Conservation (phyloP, 352 stramenopile genomes). For the Globisporangium viniferum region DNA sequence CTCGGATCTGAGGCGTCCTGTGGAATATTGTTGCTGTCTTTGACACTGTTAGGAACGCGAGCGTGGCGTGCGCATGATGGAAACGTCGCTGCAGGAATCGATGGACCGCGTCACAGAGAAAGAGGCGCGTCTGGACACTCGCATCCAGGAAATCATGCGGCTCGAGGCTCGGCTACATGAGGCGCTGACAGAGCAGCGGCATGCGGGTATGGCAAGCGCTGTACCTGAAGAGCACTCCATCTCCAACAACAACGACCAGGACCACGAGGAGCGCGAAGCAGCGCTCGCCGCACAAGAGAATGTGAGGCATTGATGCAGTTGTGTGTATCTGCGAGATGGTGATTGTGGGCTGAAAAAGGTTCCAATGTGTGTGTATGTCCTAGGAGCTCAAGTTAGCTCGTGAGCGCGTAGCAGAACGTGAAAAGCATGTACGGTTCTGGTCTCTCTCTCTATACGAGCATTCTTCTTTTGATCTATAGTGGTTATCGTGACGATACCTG, state of each 20-base stretch:
- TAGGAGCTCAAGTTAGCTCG: not conserved
- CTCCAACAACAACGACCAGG: slow-evolving; percentile 8
- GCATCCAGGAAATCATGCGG: slow-evolving; percentile 37
- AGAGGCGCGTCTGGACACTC: slow-evolving; percentile 28
- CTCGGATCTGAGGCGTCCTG: not conserved
- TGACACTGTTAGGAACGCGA: slow-evolving; percentile 27
- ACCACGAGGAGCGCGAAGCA: slow-evolving; percentile 23
- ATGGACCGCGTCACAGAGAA: slow-evolving; percentile 30
- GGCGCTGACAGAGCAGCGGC: slow-evolving; percentile 22
- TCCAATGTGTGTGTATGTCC: not conserved
- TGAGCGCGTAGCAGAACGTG: slow-evolving; percentile 15
- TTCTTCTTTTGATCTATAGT: too few species aligned
- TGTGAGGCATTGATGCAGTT: slow-evolving; percentile 10
- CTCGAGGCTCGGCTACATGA: slow-evolving; percentile 48
- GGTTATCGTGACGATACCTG: too few species aligned
- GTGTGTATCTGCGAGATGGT: not conserved
- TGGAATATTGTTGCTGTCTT: not conserved
- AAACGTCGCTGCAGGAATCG: slow-evolving; percentile 33
- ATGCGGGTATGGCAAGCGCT: not conserved
- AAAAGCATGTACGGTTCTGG: slow-evolving; percentile 27
- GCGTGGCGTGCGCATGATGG: slow-evolving; percentile 25
- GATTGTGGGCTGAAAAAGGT: not conserved
- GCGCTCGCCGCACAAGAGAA: slow-evolving; percentile 29
- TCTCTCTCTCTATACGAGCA: too few species aligned
- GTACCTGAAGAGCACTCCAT: not conserved